These are phyloP conservation scores for Zygosaccharomyces sapae DNA, from an alignment of 1,139 yeast species.

Conservation along the genomic window DNA sequence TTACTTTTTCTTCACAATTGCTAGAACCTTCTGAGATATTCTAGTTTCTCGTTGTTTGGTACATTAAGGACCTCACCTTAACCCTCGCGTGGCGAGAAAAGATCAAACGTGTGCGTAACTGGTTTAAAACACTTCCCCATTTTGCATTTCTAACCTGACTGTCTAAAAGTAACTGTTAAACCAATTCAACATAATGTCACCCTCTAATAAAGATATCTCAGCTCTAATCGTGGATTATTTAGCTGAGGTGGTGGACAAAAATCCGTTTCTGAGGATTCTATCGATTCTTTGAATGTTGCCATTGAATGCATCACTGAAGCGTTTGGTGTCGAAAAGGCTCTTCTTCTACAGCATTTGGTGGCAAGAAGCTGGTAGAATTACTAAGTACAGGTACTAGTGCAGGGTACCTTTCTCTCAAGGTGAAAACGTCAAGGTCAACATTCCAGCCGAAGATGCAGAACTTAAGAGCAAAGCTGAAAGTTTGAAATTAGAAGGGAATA, in stretches of 20 bases:
- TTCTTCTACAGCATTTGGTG: constrained; percentile 43
- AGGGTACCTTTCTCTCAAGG: constrained; percentile 19
- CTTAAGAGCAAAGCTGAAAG: constrained; percentile 69
- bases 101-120: neutral
- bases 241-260: constrained; percentile 57
- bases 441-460: constrained; percentile 45
- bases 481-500: constrained; percentile 85
- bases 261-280: constrained; percentile 69
- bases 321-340: constrained; percentile 60
- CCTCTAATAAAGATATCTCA: constrained; percentile 60
- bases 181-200: constrained; percentile 21
- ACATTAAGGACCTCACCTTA: neutral
- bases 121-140: neutral
- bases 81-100: constrained; percentile 3
- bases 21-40: neutral
- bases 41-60: neutral
- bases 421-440: constrained; percentile 42
- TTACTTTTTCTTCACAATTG: neutral
- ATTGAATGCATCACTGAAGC: constrained; percentile 89
- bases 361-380: constrained; percentile 48
- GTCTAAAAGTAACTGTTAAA: neutral
- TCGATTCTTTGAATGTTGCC: constrained; percentile 93
- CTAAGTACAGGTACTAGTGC: constrained; percentile 35
- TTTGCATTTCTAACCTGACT: neutral
- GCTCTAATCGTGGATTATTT: constrained; percentile 72